phyloP scores from a whole-genome alignment of 768 basidiomycete species.

The Boletus sp. region DNA sequence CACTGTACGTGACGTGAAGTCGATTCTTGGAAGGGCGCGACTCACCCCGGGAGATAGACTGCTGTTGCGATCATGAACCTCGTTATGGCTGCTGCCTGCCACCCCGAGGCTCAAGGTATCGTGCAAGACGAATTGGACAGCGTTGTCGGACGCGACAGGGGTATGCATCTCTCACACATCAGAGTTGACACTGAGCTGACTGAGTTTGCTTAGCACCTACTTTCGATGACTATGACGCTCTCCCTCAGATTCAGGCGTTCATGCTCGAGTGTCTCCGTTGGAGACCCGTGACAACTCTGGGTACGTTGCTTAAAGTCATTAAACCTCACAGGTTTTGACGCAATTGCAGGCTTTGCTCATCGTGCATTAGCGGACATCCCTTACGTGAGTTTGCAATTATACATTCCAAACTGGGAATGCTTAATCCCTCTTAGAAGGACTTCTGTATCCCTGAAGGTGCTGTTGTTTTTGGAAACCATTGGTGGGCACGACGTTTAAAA shows the following conservation, averaged over 20 bases:
- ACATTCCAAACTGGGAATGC: neutral
- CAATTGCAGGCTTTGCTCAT: constrained; percentile 53
- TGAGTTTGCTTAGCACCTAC: constrained; percentile 33
- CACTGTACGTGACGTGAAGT: constrained; percentile 37
- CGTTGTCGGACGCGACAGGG: constrained; percentile 46
- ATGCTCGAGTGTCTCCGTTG: constrained; percentile 42
- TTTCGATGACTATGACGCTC: constrained; percentile 37
- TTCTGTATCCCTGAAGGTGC: constrained; percentile 38
- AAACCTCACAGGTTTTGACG: neutral
- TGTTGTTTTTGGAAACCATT: constrained; percentile 37
- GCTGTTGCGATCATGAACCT: constrained; percentile 55
- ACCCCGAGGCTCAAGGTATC: constrained; percentile 48
- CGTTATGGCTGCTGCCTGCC: constrained; percentile 57
- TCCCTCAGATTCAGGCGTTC: constrained; percentile 41
- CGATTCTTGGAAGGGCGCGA: neutral
- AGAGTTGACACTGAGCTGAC: neutral
- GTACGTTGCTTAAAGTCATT: constrained; percentile 7
- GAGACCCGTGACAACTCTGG: constrained; percentile 39
- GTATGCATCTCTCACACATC: constrained; percentile 5
- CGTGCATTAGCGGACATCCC: constrained; percentile 62
- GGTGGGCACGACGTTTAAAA: constrained; percentile 17
- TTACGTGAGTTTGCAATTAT: constrained; percentile 42
- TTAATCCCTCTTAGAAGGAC: constrained; percentile 27
- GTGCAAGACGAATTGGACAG: constrained; percentile 57
- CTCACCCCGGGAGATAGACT: constrained; percentile 31